phyloP scores from a whole-genome alignment of 2,329 filamentous ascomycete genomes.

The Fusarium burgessii region DNA sequence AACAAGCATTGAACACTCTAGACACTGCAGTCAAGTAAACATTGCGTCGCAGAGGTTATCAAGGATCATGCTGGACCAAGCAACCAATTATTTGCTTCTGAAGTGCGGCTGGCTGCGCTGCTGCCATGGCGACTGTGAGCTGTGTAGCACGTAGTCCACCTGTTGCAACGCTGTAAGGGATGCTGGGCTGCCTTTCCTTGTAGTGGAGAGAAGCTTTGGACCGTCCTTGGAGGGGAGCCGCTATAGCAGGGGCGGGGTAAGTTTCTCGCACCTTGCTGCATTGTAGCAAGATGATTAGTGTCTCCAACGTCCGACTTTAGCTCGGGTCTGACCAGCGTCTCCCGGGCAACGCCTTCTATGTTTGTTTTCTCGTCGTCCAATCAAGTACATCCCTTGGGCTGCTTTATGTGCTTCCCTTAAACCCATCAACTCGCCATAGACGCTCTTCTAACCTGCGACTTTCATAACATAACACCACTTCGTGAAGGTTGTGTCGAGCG shows the following conservation, averaged over 20 bases:
- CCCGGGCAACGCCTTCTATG: slow-evolving; percentile 47
- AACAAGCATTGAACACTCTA: slow-evolving; percentile 20
- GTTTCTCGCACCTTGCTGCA: slow-evolving; percentile 37
- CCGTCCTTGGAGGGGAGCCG: slow-evolving; percentile 38
- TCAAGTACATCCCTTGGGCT: slow-evolving; percentile 36
- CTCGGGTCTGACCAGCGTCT: slow-evolving; percentile 35
- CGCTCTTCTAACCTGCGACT: slow-evolving; percentile 38
- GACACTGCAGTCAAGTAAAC: slow-evolving; percentile 33
- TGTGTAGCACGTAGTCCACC: slow-evolving; percentile 30
- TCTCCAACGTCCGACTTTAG: slow-evolving; percentile 37
- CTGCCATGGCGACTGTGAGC: slow-evolving; percentile 50
- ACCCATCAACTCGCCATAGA: slow-evolving; percentile 48
- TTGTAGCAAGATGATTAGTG: slow-evolving; percentile 48
- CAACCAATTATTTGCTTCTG: slow-evolving; percentile 41
- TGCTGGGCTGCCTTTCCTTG: slow-evolving; percentile 9
- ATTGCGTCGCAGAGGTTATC: slow-evolving; percentile 28
- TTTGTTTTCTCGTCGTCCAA: slow-evolving; percentile 52
- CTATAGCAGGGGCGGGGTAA: slow-evolving; percentile 46
- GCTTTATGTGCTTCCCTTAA: slow-evolving; percentile 48
- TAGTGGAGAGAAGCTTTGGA: slow-evolving; percentile 29
- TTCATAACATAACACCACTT: slow-evolving; percentile 46
- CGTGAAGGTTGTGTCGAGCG: slow-evolving; percentile 37
- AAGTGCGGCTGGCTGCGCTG: slow-evolving; percentile 42
- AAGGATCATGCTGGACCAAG: slow-evolving; percentile 45
- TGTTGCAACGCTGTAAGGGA: slow-evolving; percentile 35